These are phyloP conservation scores for Globisporangium splendens DNA, from an alignment of 352 stramenopile genomes.

Conservation along the genomic window DNA sequence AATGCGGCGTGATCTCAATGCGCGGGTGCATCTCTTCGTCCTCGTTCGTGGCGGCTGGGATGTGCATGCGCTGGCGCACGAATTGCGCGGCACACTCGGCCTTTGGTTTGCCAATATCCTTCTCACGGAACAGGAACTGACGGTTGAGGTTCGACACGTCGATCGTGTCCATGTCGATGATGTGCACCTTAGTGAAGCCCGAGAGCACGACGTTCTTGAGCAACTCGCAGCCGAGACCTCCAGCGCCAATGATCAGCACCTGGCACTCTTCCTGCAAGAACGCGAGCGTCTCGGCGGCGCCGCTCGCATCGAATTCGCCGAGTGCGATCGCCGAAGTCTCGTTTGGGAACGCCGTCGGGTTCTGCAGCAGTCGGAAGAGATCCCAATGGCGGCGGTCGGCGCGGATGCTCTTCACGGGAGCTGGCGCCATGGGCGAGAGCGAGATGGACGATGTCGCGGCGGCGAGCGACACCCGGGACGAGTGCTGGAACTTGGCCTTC, in stretches of 20 bases:
- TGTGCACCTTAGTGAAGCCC: conserved; percentile 93
- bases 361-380: conserved; percentile 53
- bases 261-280: conserved; percentile 77
- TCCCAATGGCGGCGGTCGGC: conserved; percentile 60
- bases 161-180: conserved; percentile 97
- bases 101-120: conserved; percentile 91
- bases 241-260: conserved; percentile 93
- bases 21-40: conserved; percentile 16
- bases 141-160: conserved; percentile 98
- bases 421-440: conserved; percentile 15
- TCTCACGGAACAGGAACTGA: conserved; percentile 96
- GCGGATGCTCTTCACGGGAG: conserved; percentile 18
- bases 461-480: conserved; percentile 9
- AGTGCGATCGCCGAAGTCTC: conserved; percentile 78
- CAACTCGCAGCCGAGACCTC: conserved; percentile 94
- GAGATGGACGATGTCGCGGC: conserved; percentile 19
- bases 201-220: conserved; percentile 95
- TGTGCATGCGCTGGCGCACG: conserved; percentile 91
- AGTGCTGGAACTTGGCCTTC: conserved; percentile 36
- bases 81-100: conserved; percentile 89
- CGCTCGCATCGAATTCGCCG: conserved; percentile 90
- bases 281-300: conserved; percentile 49
- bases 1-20: conserved; percentile 71
- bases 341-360: conserved; percentile 74
- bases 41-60: conserved; percentile 18